Evolutionary conservation across 75 land plant genomes (phyloP).

Genomic region (Selaginella tamariscina): DNA sequence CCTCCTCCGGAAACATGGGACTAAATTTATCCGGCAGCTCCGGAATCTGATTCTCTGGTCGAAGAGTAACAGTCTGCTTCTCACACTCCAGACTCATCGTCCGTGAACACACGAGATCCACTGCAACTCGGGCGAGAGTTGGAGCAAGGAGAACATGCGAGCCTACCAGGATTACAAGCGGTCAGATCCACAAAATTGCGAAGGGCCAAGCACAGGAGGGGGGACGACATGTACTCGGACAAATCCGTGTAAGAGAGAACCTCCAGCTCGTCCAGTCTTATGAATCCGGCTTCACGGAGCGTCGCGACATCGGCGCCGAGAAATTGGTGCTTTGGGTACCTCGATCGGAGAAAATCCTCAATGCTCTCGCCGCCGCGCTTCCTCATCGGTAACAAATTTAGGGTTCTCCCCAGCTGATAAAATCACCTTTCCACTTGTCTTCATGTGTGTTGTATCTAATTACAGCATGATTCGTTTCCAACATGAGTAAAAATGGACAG

Average conservation of each 20-base stretch:
- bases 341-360: slow-evolving; percentile 1
- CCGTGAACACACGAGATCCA: slow-evolving; percentile 1
- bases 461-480: too few species aligned
- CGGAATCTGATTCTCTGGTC: slow-evolving; percentile 1
- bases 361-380: slow-evolving; percentile 4
- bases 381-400: neutral
- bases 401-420: too few species aligned
- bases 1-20: slow-evolving; percentile 4
- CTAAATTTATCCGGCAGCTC: slow-evolving; percentile 3
- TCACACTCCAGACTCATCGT: slow-evolving; percentile 3
- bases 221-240: slow-evolving; percentile 4
- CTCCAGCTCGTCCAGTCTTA: slow-evolving; percentile 3
- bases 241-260: slow-evolving; percentile 3
- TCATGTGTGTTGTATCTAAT: too few species aligned
- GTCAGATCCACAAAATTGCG: slow-evolving; percentile 3
- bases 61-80: slow-evolving; percentile 3
- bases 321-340: slow-evolving; percentile 3
- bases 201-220: slow-evolving; percentile 2
- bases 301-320: slow-evolving; percentile 4
- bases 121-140: slow-evolving; percentile 1
- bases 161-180: slow-evolving; percentile 3
- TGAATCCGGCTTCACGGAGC: slow-evolving; percentile 4
- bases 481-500: too few species aligned
- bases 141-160: slow-evolving; percentile 1
- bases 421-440: too few species aligned